Evolutionary conservation across 2,329 filamentous ascomycete species (phyloP), one percentile per base, ranked within the genome.

Genomic region (Colletotrichum lentis): DNA sequence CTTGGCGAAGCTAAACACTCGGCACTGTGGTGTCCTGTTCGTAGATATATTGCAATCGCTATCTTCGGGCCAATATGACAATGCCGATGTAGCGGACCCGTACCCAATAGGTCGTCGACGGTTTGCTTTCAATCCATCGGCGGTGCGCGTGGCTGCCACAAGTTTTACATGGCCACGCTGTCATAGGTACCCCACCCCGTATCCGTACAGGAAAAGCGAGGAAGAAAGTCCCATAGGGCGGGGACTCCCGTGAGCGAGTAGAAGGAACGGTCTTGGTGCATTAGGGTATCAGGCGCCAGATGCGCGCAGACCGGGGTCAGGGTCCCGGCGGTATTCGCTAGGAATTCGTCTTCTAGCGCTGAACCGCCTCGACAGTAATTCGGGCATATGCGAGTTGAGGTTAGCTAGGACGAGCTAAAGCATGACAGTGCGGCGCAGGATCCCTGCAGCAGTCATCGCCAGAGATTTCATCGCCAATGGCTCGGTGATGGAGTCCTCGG

Each of bases 361-460:
- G 53, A 46, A 8, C 11, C 4, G 41, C 16, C 27, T 10, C 22
- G 10, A 3, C 16, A 49, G 57, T 43, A 18, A 22, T 27, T 43
- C 57, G 39, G 58, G 50, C 22, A 22, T 8, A 60, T n/a, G 41
- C 31, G 16, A 35, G 35, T 49, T 35, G 43, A 58, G 57, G 43
- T 35, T 44, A 27, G 27, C 31, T 20, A 47, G n/a, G 41, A 27
- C 22, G 44, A 41, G 41, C 31, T 24, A 50, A 39, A 6, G 12
- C 5, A 24, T 56, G 35, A 37, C 50, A 18, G 54, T 46, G 47
- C 52, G 41, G 27, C 20, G 62, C 55, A 59, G 31, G 24, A 64
- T 49, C 47, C 31, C 31, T 59, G 46, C 60, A 53, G 60, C 27
- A 41, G 49, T 58, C 54, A 60, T 65, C 20, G 35, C 50, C 35